Base-by-base conservation (phyloP, 2,329 filamentous ascomycete species). In the Alternaria sp. region DNA sequence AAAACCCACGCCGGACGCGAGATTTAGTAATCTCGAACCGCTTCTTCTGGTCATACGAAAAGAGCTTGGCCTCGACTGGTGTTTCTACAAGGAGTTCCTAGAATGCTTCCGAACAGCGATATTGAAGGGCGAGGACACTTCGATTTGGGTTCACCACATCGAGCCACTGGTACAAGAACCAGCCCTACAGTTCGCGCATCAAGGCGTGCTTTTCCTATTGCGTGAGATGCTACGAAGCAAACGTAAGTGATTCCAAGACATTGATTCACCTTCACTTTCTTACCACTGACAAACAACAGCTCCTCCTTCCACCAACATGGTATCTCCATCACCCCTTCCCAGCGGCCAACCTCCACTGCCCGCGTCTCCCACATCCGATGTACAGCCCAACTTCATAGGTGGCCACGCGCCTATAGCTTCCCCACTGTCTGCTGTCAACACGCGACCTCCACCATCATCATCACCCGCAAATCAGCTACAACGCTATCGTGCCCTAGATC, bases 221-320 rank as follows among this genome's bases (percentile, higher is more conserved):
- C 9, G 16, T 7, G 59, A 67, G 12, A 52, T 61, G 72, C 92
- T 80, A 81, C 97, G 97, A 3, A 34, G 28, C 22, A 34, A 42
- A 65, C 97, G 85, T 1, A 90, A 87, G 0, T 94, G 93, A 76
- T 97, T 97, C 26, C 44, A 14, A 5, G 7, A 9, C 8, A 84
- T 54, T 89, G 93, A 81, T 91, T 97, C 4, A 94, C 97, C 84
- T 97, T 94, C 7, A 94, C 56, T 26, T 47, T 41, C 16, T 11
- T 7, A 16, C 26, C 5, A 14, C 20, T 52, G 9, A 55, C 11
- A 11, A 12, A 8, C 8, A 28, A 7, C 18, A 54, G 52, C 48
- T 51, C 20, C 39, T 14, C 8, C 36, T 30, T 3, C 24, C 8
- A 43, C 54, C 3, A 36, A 43, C 6, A 48, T 58, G 41, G 20